Evolutionary conservation across 1,284 basidiomycete species (phyloP), one percentile per base, ranked within the genome.

Genomic region (Athelia psychrophila): DNA sequence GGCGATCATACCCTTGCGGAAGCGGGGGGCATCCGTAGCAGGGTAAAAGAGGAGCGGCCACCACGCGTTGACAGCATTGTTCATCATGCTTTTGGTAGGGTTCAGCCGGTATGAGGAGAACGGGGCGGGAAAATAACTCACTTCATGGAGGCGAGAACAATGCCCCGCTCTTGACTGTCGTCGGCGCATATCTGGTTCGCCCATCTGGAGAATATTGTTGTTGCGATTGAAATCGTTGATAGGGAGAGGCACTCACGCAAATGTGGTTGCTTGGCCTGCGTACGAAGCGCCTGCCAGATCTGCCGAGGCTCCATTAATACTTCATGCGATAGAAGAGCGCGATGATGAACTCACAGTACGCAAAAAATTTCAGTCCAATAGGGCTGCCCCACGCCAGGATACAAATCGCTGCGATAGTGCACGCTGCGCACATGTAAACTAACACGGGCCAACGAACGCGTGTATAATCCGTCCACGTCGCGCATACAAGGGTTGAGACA

Each of bases 71-170:
- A 87, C 65, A 24, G 74, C 82, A 58, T 86, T 86, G 67, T 82
- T 86, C 80, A 83, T 85, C 83, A 85, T 85, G 60, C 84, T 85
- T 48, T 47, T 30, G 27, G 32, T 20, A 33, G 38, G 20, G 8
- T 6, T 42, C n/a, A 42, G 38, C n/a, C n/a, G 38, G 33, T 55
- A 48, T 44, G 23, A 51, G 51, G 24, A 30, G 51, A 44, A 23
- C 44, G 6, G 2, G 27, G 38, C 19, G 38, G 49, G 46, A 47
- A 27, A 46, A 50, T 23, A 44, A 30, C 73, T 35, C 55, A 83
- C 81, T 86, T 85, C 84, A 86, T 87, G 8, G 83, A 86, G 27
- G 81, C 84, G 25, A 86, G 72, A 15, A 88, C 84, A 45, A 88
- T 72, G 16, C 73, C 81, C 32, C 85, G 77, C 62, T 86, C 84